Evolutionary conservation across 495 filamentous ascomycete species (phyloP), one percentile per base, ranked within the genome.

Genomic region (Penicillium turbatum): DNA sequence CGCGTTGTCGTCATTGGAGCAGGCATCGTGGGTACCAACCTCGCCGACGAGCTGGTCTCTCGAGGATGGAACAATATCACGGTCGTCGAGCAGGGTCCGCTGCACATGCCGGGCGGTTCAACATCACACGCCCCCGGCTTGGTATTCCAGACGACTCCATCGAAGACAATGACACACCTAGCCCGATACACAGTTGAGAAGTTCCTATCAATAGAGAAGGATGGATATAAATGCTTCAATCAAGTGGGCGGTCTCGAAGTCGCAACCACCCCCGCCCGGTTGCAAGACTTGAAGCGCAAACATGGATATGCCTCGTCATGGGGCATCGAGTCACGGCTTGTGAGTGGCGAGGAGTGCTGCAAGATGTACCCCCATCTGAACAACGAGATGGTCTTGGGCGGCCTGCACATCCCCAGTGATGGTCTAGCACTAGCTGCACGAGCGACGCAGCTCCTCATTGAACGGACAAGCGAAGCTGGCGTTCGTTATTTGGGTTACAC

Each of bases 51-150:
- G 66, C 66, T 80, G 43, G 68, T 77, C 54, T 67, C 67, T 16
- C 72, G 72, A 15, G 77, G 76, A 66, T 79, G 76, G 72, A 69
- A 46, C 12, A 57, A 78, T 56, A 76, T 80, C 63, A 79, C 76
- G n/a, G 73, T 80, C 55, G 64, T 80, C 54, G 77, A 80, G 54
- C 77, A 80, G 50, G 77, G 77, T 9, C 77, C 77, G 19, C 52
- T 80, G 30, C 48, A 69, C 44, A 69, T 80, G 68, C 77, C 77
- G 3, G 77, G 77, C 15, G 77, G 77, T 35, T 80, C 77, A 19
- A 79, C 77, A 0, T 79, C 76, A 8, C 77, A 80, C 37, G 77
- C 77, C 8, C 77, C 77, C 0, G 77, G 77, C 11, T 66, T 79
- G 15, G 77, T 80, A 8, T 80, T 79, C 61, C 75, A 80, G 37